phyloP scores from a whole-genome alignment of 331 rosid genomes.

The Prunus yedoensis region DNA sequence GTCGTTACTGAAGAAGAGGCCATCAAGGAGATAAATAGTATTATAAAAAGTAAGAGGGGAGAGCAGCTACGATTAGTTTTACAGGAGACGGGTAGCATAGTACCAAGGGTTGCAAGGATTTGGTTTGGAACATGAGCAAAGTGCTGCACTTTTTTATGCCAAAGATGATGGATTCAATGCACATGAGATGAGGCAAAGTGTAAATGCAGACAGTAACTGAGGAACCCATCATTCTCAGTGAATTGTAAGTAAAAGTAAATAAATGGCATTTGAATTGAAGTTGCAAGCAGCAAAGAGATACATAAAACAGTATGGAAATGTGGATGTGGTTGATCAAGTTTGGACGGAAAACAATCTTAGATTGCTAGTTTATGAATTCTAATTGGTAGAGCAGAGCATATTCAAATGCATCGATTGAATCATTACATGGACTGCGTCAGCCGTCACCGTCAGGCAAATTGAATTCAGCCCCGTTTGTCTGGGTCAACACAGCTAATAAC shows the following conservation, averaged over 20 bases:
- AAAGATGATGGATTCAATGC: constrained; percentile 76
- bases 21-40: constrained; percentile 34
- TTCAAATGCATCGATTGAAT: too few relatives aligned
- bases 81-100: constrained; percentile 45
- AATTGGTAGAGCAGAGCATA: too few relatives aligned
- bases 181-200: constrained; percentile 37
- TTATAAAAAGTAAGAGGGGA: constrained; percentile 40
- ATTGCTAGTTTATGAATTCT: too few relatives aligned
- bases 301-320: too few relatives aligned
- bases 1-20: constrained; percentile 42
- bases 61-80: constrained; percentile 64
- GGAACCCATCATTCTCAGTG: neutral
- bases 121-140: constrained; percentile 77
- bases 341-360: too few relatives aligned
- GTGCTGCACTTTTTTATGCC: constrained; percentile 58
- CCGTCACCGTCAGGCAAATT: too few relatives aligned
- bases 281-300: too few relatives aligned
- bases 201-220: neutral
- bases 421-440: too few relatives aligned
- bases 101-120: constrained; percentile 82
- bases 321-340: too few relatives aligned
- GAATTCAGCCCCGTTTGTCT: too few relatives aligned
- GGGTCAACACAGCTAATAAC: too few relatives aligned
- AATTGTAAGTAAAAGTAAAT: neutral
- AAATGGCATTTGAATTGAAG: neutral